These are phyloP conservation scores for Brassica juncea DNA, from an alignment of 345 rosid genomes.

Conservation along the genomic window DNA sequence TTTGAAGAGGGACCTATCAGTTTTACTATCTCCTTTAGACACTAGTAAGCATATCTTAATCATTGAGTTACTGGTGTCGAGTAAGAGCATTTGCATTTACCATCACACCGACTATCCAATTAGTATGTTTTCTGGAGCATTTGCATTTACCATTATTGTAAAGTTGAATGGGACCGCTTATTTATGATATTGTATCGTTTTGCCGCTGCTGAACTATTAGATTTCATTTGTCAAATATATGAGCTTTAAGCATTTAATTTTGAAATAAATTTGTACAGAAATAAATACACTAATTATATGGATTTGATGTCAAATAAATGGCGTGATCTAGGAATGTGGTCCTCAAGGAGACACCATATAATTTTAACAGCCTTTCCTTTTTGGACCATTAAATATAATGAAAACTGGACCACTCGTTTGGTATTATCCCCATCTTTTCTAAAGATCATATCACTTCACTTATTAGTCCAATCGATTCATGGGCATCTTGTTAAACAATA, in stretches of 20 bases:
- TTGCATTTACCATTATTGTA: conserved; percentile 22
- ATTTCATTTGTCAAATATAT: conserved; percentile 24
- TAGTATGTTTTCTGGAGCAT: background rate
- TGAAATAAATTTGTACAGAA: background rate
- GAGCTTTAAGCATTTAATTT: conserved; percentile 24
- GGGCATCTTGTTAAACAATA: background rate
- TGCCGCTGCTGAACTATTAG: conserved; percentile 32
- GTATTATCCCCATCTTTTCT: conserved; percentile 31
- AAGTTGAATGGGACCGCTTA: conserved; percentile 31
- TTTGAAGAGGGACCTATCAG: too few relatives aligned
- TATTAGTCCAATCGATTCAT: background rate
- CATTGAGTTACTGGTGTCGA: too few relatives aligned
- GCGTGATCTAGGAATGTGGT: conserved; percentile 41
- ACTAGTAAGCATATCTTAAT: too few relatives aligned
- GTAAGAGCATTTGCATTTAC: background rate
- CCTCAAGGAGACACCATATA: conserved; percentile 28
- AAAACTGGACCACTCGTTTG: conserved; percentile 32
- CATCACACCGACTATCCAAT: conserved; percentile 6
- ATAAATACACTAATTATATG: conserved; percentile 2
- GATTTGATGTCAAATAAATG: conserved; percentile 32
- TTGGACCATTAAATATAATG: conserved; percentile 41
- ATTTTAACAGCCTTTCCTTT: conserved; percentile 38
- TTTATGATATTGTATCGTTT: conserved; percentile 3
- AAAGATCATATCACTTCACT: conserved; percentile 11
- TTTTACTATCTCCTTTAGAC: too few relatives aligned